Evolutionary conservation across 2,329 filamentous ascomycete species (phyloP).

Genomic region (Diaporthe sp.): DNA sequence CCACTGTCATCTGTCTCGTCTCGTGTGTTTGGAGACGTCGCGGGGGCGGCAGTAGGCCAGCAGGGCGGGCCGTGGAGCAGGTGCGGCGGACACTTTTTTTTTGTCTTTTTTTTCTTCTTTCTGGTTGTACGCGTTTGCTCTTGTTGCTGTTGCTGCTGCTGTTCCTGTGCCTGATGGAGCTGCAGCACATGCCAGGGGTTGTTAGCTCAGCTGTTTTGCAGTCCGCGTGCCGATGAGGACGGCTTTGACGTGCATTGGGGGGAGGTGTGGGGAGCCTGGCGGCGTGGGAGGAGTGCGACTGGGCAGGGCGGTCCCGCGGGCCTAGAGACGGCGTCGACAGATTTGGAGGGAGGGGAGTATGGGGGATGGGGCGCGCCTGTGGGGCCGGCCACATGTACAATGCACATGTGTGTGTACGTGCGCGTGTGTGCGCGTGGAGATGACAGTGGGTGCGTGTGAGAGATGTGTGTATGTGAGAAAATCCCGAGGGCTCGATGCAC

Average conservation of each 20-base stretch:
- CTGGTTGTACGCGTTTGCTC: not conserved
- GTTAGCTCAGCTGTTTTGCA: conserved; percentile 11
- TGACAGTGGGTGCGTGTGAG: not conserved
- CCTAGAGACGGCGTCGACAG: conserved; percentile 5
- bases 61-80: conserved; percentile 8
- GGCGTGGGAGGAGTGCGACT: conserved; percentile 13
- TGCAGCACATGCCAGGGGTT: conserved; percentile 10
- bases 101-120: not conserved
- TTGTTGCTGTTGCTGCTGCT: not conserved
- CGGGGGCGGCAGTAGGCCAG: conserved; percentile 5
- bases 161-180: not conserved
- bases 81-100: not conserved
- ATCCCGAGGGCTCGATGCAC: not conserved
- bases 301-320: conserved; percentile 2
- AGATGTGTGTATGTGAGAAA: not conserved
- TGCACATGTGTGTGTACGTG: conserved; percentile 1
- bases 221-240: conserved; percentile 12
- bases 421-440: not conserved
- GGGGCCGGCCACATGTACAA: conserved; percentile 24
- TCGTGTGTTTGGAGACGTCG: conserved; percentile 8
- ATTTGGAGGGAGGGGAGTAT: not conserved
- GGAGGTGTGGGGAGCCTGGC: conserved; percentile 6
- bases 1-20: conserved; percentile 20
- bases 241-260: conserved; percentile 7
- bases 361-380: conserved; percentile 10